Evolutionary conservation across 768 basidiomycete genomes (phyloP).

Genomic region (Hemileccinum impolitum): DNA sequence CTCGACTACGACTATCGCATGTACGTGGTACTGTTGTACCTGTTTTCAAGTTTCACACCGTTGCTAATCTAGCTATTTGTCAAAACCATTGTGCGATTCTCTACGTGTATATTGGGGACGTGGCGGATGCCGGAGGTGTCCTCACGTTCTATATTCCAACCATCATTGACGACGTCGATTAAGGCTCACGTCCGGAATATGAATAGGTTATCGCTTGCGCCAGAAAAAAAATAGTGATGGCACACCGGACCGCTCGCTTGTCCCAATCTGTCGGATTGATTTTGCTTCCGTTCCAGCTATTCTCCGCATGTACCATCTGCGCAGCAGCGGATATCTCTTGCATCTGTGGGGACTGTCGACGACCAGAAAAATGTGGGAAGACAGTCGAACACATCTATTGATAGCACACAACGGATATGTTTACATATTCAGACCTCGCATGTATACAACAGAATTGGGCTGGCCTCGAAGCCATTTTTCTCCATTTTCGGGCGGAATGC

Average conservation of each 20-base stretch:
- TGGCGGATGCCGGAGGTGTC: slow-evolving; percentile 76
- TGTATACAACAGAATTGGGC: background rate
- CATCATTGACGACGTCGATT: slow-evolving; percentile 54
- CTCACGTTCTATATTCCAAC: slow-evolving; percentile 88
- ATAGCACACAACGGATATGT: slow-evolving; percentile 1
- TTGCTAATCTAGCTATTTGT: slow-evolving; percentile 59
- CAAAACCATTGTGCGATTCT: slow-evolving; percentile 81
- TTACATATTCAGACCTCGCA: slow-evolving; percentile 10
- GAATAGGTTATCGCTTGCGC: background rate
- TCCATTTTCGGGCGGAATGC: background rate
- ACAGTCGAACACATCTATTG: slow-evolving; percentile 8
- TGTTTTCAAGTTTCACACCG: background rate
- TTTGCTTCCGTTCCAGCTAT: background rate
- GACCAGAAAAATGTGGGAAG: background rate
- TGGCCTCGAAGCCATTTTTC: background rate
- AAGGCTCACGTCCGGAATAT: background rate
- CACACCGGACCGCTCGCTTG: background rate
- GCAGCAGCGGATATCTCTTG: background rate
- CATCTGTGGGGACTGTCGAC: background rate
- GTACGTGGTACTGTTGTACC: slow-evolving; percentile 41
- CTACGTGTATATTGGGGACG: slow-evolving; percentile 85
- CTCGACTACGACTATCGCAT: slow-evolving; percentile 81
- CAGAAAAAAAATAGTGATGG: background rate
- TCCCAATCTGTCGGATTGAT: background rate
- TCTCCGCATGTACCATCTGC: too few relatives aligned